Base-by-base conservation (phyloP, 2,329 filamentous ascomycete genomes). In the Domatiomyces catenatus region DNA sequence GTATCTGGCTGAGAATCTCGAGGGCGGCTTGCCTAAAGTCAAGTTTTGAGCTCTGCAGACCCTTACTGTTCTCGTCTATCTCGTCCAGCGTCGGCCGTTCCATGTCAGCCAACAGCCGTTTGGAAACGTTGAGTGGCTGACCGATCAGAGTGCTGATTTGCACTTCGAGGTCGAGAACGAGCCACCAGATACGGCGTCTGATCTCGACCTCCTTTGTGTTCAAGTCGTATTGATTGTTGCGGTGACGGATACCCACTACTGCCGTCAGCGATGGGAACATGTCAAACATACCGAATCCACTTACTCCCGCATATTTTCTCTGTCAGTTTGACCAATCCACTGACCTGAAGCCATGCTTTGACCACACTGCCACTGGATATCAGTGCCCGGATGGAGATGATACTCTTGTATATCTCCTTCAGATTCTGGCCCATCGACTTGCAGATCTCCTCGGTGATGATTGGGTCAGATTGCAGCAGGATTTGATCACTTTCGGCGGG, bases 61-160 rank as follows among this genome's bases (percentile, higher is more conserved):
- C 2, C 10, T 15, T 39, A 12, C 32, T 39, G 32, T 15, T 15
- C 32, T 39, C 32, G 15, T 39, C 32, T 4, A 39, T 10, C 10
- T 39, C 32, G 15, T 39, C 32, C 10, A 39, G 32, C 12, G 12
- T 39, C 15, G 32, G 32, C 2, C 32, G 32, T 12, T 39, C 32
- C 32, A 39, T 39, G 32, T 39, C 32, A 39, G 32, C 32, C 5
- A 39, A 39, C 32, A 39, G 32, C 10, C 32, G 32, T 39, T 39
- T 39, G 8, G 32, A 39, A 39, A 39, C 32, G 10, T 39, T 39
- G 32, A 53, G 53, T 15, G 44, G 46, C 12, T 52, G 55, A 46
- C 55, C 55, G 19, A 57, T 47, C 7, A 57, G 36, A 48, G 55
- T 53, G 19, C 53, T 57, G 24, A 57, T 48, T 24, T 52, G 48